Base-by-base conservation (phyloP, 2,329 filamentous ascomycete species). In the Cladophialophora yegresii region DNA sequence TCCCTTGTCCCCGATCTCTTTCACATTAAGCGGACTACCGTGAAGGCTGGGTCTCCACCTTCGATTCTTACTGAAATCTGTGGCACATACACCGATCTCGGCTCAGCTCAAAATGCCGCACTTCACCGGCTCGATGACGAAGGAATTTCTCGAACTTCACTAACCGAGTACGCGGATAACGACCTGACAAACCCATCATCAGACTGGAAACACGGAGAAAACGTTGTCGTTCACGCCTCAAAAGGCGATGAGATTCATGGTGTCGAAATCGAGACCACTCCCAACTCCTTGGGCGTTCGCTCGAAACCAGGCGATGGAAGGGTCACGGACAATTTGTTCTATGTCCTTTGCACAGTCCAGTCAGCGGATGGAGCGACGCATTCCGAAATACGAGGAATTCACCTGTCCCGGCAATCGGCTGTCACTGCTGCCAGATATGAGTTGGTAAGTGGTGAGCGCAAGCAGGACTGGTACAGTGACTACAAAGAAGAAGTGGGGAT, bases 1-100 rank as follows among this genome's bases (percentile, higher is more conserved):
- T 65, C 63, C 20, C 63, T 61, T 9, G 63, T 65, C 20, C 58
- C 63, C 22, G 63, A 65, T 49, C 58, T 65, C 22, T 65, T 54
- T 53, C 63, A 65, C 47, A 33, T 65, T 33, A 61, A 61, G 49
- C 63, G 63, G 63, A 65, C 58, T 6, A 65, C 58, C 20, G 54
- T 61, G 47, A 58, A 20, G 12, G 32, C 49, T 33, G 57, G 57
- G 26, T 58, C 63, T 40, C 63, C 58, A n/a, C 58, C 63, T 3
- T 58, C 54, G 12, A 61, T 61, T 54, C 58, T 33, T 16, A 65
- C 63, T n/a, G 63, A 65, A 50, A 58, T 65, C 33, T 65, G 63
- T 47, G 63, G 58, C 9, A 65, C 63, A 10, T 65, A 58, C 36
- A 65, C 63, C 20, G 53, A 57, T 32, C 53, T 65, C 2, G 63